A percentile compares a stretch with the other conserved stretches of the same genome.
Evolutionary conservation across 345 rosid genomes (phyloP).

Genomic region (Citrus hindsii): DNA sequence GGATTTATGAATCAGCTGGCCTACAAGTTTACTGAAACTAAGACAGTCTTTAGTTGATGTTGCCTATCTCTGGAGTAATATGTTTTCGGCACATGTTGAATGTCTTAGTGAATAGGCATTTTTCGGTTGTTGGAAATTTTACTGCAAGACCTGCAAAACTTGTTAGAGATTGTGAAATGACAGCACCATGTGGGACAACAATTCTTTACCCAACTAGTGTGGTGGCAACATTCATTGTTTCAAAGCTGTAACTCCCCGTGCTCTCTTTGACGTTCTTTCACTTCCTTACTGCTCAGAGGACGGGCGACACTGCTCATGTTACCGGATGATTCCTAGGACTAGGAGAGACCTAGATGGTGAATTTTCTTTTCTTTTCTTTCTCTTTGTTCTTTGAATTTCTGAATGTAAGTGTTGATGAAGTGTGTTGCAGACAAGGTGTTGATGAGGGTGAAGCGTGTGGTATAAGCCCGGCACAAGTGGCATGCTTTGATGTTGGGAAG

Average conservation of each 20-base stretch:
- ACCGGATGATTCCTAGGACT: conserved; percentile 25
- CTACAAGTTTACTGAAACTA: not conserved
- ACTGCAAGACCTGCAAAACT: conserved; percentile 37
- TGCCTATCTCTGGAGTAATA: not conserved
- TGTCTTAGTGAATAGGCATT: not conserved
- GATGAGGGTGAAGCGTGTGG: not conserved
- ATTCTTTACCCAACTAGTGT: conserved; percentile 24
- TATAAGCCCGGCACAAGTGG: not conserved
- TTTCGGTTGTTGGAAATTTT: conserved; percentile 1
- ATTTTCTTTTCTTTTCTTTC: too few relatives aligned
- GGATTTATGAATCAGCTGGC: not conserved
- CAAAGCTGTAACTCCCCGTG: conserved; percentile 53
- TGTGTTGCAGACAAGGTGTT: not conserved
- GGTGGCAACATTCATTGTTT: conserved; percentile 43
- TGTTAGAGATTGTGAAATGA: conserved; percentile 36
- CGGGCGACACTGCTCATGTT: conserved; percentile 53
- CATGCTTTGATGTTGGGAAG: conserved; percentile 3
- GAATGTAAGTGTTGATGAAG: not conserved
- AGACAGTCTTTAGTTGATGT: not conserved
- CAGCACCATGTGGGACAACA: conserved; percentile 31
- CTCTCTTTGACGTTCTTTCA: conserved; percentile 50
- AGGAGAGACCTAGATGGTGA: conserved; percentile 35
- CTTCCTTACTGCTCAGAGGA: conserved; percentile 50
- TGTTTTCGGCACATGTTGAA: not conserved
- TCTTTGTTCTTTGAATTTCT: not conserved